These are phyloP conservation scores for Megacollybia marginata DNA, from an alignment of 768 basidiomycete genomes.

Conservation along the genomic window DNA sequence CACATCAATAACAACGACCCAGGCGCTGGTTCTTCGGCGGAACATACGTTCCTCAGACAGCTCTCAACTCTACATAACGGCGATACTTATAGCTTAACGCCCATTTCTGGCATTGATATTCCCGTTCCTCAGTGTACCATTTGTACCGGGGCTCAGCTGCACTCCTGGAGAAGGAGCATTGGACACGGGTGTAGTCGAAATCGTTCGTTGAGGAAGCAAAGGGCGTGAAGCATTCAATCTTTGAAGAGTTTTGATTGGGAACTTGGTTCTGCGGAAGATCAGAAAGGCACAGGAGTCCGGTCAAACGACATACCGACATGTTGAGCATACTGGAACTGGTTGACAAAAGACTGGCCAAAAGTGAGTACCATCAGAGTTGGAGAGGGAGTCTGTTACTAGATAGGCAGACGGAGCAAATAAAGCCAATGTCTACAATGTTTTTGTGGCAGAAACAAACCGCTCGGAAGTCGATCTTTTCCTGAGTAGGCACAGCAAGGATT, in stretches of 20 bases:
- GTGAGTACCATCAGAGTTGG: constrained; percentile 1
- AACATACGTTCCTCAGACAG: background rate
- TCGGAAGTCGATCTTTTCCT: constrained; percentile 93
- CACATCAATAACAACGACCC: background rate
- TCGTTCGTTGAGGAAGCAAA: too few relatives aligned
- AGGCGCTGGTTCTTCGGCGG: background rate
- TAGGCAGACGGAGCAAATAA: constrained; percentile 97
- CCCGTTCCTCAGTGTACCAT: constrained; percentile 1
- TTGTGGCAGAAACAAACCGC: constrained; percentile 99
- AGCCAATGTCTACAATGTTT: constrained; percentile 91
- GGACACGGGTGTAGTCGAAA: background rate
- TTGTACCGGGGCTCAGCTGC: constrained; percentile 9
- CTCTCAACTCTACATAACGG: background rate
- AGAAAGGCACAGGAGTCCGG: constrained; percentile 1
- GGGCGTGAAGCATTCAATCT: constrained; percentile 63
- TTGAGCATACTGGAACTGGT: constrained; percentile 89
- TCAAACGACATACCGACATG: constrained; percentile 58
- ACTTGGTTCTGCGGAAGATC: constrained; percentile 64
- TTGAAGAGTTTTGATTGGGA: constrained; percentile 88
- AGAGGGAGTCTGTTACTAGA: constrained; percentile 60
- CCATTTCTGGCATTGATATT: constrained; percentile 1
- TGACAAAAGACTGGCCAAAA: constrained; percentile 77
- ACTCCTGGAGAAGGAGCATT: background rate
- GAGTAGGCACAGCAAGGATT: constrained; percentile 78
- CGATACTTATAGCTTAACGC: background rate